Base-by-base conservation (phyloP, 2,329 filamentous ascomycete genomes). In the Aspergillus eucalypticola region DNA sequence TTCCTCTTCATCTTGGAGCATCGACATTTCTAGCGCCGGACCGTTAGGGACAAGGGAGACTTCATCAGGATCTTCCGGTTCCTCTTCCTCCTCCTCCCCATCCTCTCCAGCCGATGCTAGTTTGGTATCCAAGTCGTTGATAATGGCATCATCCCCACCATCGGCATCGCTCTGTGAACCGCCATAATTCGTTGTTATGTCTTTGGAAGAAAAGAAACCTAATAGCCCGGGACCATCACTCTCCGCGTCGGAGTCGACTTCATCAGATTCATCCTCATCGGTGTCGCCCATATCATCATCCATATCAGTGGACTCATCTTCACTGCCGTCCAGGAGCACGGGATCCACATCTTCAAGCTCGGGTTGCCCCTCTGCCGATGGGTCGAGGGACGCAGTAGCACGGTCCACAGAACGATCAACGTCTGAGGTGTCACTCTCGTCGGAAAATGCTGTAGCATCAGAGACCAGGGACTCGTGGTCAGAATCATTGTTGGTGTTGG, bases 221-320 rank as follows among this genome's bases (percentile, higher is more conserved):
- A 82, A 64, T 48, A 82, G 67, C 5, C 77, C 79, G 27, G 69
- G 66, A 10, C 71, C 73, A 44, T 79, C 71, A 21, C 72, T 74
- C 23, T 80, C 81, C 4, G 73, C 74, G 27, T 74, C 72, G 23
- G 70, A 75, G 21, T 77, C 78, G 41, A 86, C 85, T 5, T 85
- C 78, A 51, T 73, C 84, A 19, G 87, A 86, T 8, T 76, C 77
- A 27, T 78, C 78, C 15, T 76, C 77, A 39, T 76, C 75, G 58
- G 73, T 78, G 29, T 83, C 80, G 48, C 78, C 77, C 69, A 80
- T 80, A 60, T 81, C 80, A 59, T 77, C 76, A 48, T 81, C 79
- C 75, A 79, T 79, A 63, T 83, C 80, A 1, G 79, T 80, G 38
- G 77, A 80, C 44, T 73, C 75, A 52, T 80, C 74, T 52, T 81